Percentiles rank a stretch among this genome's conserved stretches.
Conservation (phyloP, 768 basidiomycete genomes). For the Termitomyces sp. region DNA sequence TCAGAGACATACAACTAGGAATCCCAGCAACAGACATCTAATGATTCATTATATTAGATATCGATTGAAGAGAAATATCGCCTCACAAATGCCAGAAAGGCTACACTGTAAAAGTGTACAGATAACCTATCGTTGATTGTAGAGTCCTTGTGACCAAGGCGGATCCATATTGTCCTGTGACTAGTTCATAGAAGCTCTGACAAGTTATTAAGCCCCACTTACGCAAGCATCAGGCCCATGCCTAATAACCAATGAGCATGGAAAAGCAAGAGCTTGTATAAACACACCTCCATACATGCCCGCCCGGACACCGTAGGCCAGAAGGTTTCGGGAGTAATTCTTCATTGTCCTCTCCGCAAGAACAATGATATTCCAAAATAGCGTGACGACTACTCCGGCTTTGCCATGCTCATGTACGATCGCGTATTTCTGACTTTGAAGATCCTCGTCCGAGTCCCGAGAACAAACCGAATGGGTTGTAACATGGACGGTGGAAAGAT, state of each 20-base stretch:
- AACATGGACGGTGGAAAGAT: constrained; percentile 19
- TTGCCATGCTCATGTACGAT: constrained; percentile 17
- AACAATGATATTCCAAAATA: constrained; percentile 38
- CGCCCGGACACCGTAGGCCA: constrained; percentile 51
- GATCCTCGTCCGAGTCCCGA: not conserved
- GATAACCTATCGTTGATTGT: constrained; percentile 44
- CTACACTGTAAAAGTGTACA: constrained; percentile 52
- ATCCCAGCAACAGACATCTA: constrained; percentile 60
- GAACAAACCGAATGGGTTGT: not conserved
- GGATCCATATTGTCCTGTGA: constrained; percentile 48
- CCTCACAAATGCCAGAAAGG: constrained; percentile 45
- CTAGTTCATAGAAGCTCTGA: constrained; percentile 15
- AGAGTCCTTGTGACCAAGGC: constrained; percentile 30
- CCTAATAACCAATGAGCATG: constrained; percentile 16
- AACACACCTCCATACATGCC: constrained; percentile 47
- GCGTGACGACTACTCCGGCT: constrained; percentile 21
- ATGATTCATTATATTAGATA: not conserved
- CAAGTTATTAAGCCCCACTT: constrained; percentile 7
- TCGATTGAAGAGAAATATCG: not conserved
- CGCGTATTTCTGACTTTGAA: not conserved
- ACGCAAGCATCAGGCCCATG: constrained; percentile 42
- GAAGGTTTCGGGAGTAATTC: constrained; percentile 48
- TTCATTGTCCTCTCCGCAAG: constrained; percentile 38
- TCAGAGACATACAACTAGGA: constrained; percentile 33
- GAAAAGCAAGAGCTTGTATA: not conserved